Percentiles rank a stretch among this genome's conserved stretches.
Conservation (phyloP, 495 filamentous ascomycete species). For the Penicillium silybi region DNA sequence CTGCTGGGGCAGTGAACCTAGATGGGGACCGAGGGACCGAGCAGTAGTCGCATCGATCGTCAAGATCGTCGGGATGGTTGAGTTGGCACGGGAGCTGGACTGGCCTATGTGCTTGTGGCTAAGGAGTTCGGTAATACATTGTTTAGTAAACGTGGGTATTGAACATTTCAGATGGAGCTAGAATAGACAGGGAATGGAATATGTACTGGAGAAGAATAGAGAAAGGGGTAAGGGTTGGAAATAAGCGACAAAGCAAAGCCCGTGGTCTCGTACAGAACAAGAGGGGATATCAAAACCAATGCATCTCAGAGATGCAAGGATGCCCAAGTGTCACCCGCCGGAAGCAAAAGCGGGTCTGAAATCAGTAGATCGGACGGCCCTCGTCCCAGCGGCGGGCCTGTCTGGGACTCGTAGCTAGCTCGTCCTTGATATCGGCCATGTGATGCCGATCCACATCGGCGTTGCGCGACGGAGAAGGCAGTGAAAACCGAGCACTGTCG, state of each 20-base stretch:
- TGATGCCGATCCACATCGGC: constrained; percentile 33
- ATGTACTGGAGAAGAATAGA: constrained; percentile 13
- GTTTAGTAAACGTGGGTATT: constrained; percentile 2
- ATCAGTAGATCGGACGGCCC: constrained; percentile 61
- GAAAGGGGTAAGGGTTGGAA: background rate
- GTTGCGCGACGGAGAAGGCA: constrained; percentile 20
- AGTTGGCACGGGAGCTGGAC: background rate
- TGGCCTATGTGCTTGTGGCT: background rate
- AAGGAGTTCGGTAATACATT: background rate
- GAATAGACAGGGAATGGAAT: constrained; percentile 4
- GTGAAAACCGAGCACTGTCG: constrained; percentile 44
- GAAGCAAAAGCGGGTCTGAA: background rate
- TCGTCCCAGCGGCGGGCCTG: constrained; percentile 57
- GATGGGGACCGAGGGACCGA: background rate
- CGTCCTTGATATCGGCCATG: constrained; percentile 19
- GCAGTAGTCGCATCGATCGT: background rate
- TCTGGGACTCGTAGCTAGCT: constrained; percentile 25
- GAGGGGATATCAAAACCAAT: constrained; percentile 18
- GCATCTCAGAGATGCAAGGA: constrained; percentile 6
- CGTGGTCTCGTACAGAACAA: constrained; percentile 11
- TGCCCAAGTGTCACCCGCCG: background rate
- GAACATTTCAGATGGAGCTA: constrained; percentile 3
- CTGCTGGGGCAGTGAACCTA: too few species aligned
- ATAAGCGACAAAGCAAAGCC: background rate
- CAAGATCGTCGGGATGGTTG: background rate